Evolutionary conservation across 768 basidiomycete genomes (phyloP).

Genomic region (Leucosporidium yakuticum): DNA sequence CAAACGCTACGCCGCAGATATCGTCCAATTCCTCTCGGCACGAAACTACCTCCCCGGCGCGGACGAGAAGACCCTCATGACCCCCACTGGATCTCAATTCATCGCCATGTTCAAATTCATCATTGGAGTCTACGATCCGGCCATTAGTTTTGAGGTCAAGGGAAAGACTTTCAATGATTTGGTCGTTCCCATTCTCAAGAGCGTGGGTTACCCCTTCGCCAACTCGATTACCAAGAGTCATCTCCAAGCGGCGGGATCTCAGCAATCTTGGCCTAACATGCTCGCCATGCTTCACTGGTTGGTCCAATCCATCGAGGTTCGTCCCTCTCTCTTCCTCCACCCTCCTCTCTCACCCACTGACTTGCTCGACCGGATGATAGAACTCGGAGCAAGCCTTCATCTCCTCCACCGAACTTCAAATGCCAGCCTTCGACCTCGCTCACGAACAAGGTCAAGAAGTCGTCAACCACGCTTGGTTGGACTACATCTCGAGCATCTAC

Average conservation of each 20-base stretch:
- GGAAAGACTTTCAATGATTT: constrained; percentile 70
- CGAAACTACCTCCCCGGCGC: constrained; percentile 27
- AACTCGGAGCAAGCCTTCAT: constrained; percentile 27
- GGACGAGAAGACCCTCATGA: constrained; percentile 57
- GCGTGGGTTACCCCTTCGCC: constrained; percentile 73
- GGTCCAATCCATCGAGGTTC: constrained; percentile 73
- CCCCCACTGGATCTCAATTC: constrained; percentile 81
- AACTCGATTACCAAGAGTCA: constrained; percentile 75
- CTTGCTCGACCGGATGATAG: neutral
- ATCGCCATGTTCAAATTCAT: constrained; percentile 76
- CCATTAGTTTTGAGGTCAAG: constrained; percentile 42
- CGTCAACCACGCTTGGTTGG: constrained; percentile 33
- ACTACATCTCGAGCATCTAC: constrained; percentile 45
- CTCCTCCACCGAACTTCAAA: constrained; percentile 46
- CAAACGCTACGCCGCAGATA: constrained; percentile 26
- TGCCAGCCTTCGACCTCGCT: constrained; percentile 55
- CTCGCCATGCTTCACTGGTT: constrained; percentile 90
- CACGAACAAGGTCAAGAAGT: constrained; percentile 25
- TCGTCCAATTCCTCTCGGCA: constrained; percentile 30
- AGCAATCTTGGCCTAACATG: constrained; percentile 85
- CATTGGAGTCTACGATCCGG: constrained; percentile 60
- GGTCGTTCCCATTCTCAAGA: constrained; percentile 65
- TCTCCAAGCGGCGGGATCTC: constrained; percentile 77
- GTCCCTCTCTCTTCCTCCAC: neutral
- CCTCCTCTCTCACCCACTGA: neutral